Conservation (phyloP, 1,139 yeast species). For the Debaryomyces robertsiae region DNA sequence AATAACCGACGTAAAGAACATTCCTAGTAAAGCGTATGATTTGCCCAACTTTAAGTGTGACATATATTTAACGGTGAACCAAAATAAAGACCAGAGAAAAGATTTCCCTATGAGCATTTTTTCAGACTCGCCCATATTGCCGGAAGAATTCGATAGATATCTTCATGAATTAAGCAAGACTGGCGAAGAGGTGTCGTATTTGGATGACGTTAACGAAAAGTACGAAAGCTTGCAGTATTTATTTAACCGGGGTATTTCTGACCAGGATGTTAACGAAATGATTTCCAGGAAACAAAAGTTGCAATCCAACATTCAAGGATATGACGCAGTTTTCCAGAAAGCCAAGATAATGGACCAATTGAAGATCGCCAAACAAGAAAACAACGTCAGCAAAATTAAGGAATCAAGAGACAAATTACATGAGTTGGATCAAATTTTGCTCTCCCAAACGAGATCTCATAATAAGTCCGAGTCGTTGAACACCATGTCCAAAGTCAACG, state of each 20-base stretch:
- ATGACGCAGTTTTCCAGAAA: conserved; percentile 78
- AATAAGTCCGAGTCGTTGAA: conserved; percentile 27
- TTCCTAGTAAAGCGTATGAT: conserved; percentile 58
- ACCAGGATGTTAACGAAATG: conserved; percentile 77
- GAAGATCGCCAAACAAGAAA: conserved; percentile 72
- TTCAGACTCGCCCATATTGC: conserved; percentile 71
- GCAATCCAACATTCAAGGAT: conserved; percentile 56
- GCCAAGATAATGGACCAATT: conserved; percentile 73
- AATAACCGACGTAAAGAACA: conserved; percentile 61
- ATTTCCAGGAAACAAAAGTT: conserved; percentile 67
- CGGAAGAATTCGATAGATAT: conserved; percentile 75
- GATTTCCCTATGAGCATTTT: conserved; percentile 75
- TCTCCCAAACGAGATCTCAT: conserved; percentile 26
- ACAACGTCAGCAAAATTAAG: conserved; percentile 53
- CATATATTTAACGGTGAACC: conserved; percentile 64
- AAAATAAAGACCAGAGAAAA: conserved; percentile 66
- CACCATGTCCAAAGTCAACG: conserved; percentile 65
- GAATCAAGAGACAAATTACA: conserved; percentile 57
- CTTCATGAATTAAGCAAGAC: conserved; percentile 60
- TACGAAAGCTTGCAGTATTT: conserved; percentile 60
- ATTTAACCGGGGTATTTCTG: conserved; percentile 66
- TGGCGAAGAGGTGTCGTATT: conserved; percentile 61
- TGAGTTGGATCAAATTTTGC: conserved; percentile 36
- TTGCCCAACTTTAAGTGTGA: conserved; percentile 59
- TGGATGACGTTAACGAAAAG: conserved; percentile 68